Evolutionary conservation across 805 yeast species (phyloP), one percentile per base, ranked within the genome.

Genomic region (Vanderwaltozyma polyspora): DNA sequence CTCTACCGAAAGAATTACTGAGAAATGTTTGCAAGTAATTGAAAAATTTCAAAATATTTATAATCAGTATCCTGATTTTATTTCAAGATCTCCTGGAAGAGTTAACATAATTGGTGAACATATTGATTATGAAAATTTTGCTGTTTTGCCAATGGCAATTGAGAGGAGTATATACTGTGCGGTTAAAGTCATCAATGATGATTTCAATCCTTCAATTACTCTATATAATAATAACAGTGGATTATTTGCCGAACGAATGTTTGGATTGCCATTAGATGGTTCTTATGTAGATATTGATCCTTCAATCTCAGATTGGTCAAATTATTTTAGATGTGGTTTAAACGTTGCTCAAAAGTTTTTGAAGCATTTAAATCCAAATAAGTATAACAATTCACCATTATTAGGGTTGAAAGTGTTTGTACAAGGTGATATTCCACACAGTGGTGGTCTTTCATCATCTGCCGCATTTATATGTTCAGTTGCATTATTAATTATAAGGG

Each of bases 101-200:
- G 86, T 79, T 34, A 79, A 78, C 51, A 59, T 79, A 38, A 75
- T 79, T 36, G 86, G 87, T 25, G 86, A 79, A 44, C 87, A 79
- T 49, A 72, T 79, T 36, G 86, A 79, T 57, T 79, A 78, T 51
- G 70, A 72, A 43, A 67, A 70, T 46, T 79, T 74, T 51, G 67
- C 82, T 6, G 80, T 75, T 9, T 63, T 79, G 43, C 86, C 86
- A 13, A 72, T 79, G 77, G 85, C 87, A 3, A 72, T 79, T 25
- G 79, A 74, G 29, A 66, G 60, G 15, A 83, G 77, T 45, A 70
- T 77, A 34, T 54, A 76, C 31, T 70, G 72, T 42, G 82, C 76
- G 5, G 75, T 68, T 14, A 45, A 40, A 21, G 46, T 59, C 14
- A 12, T 14, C 5, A 9, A 16, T 15, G 43, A 45, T 13, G 48